Evolutionary conservation across 305 asterid species (phyloP).

Genomic region (Fraxinus xanthoxyloides): DNA sequence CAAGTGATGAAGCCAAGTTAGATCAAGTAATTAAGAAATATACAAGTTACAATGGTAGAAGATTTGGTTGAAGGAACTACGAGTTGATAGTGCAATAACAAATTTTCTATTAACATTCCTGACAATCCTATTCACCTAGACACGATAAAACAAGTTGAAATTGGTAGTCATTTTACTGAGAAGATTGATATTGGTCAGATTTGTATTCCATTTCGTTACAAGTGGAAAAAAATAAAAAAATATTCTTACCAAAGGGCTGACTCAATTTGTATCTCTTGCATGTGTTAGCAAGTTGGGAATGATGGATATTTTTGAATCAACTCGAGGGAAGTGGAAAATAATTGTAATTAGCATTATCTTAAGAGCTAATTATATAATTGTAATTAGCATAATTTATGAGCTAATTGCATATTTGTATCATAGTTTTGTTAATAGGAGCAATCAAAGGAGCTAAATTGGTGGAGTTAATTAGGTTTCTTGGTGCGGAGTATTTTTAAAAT

Average conservation of each 20-base stretch:
- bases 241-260: not conserved
- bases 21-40: not conserved
- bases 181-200: not conserved
- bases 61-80: not conserved
- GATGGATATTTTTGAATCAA: not conserved
- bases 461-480: not conserved
- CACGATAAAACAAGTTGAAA: not conserved
- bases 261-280: not conserved
- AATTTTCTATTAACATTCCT: not conserved
- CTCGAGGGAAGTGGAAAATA: not conserved
- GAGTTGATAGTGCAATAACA: not conserved
- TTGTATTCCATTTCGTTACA: not conserved
- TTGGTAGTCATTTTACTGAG: not conserved
- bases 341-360: too few relatives aligned
- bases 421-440: not conserved
- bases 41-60: not conserved
- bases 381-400: not conserved
- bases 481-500: too few relatives aligned
- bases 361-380: not conserved
- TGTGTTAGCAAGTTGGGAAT: not conserved
- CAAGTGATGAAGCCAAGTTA: not conserved
- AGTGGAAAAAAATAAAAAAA: not conserved
- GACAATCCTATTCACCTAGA: not conserved
- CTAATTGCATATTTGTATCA: not conserved
- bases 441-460: not conserved